Evolutionary conservation across 2,329 filamentous ascomycete species (phyloP), one percentile per base, ranked within the genome.

Genomic region (Diaporthe sp.): DNA sequence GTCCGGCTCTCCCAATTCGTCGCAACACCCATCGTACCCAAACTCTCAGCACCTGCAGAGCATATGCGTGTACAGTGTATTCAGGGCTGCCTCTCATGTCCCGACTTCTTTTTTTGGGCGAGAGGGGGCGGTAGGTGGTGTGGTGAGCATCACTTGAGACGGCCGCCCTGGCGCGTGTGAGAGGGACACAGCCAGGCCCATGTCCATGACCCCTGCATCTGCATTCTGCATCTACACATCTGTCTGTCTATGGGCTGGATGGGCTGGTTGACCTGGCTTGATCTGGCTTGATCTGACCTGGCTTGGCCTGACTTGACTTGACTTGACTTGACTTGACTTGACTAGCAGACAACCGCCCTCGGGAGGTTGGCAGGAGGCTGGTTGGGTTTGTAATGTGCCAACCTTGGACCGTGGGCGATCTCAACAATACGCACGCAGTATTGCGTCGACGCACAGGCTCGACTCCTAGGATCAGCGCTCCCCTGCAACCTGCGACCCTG

Each of bases 131-230:
- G 61, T 15, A 49, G 2, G 61, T 49, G 61, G 19, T 49, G 61
- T 49, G 65, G 65, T 68, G 65, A 68, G 65, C 65, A 68, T 53
- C 65, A 68, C 65, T 68, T 68, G 65, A 68, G 65, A 68, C 65
- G 65, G 65, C 65, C 65, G 65, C 65, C 65, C 46, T 68, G 65
- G 65, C 44, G 58, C n/a, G 65, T 68, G 44, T 68, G 62, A 49
- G 46, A 68, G 31, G 7, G 19, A 49, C 42, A 31, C 31, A 53
- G 19, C 62, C 62, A 68, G 62, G 46, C 62, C 62, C 62, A 39
- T 51, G 19, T 46, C 46, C 65, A 39, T 39, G 46, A 53, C 65
- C 65, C 65, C 65, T 68, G 65, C 65, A 53, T 51, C 31, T 51
- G 19, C 42, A 25, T 44, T 28, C 39, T 44, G 39, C 39, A n/a